Base-by-base conservation (phyloP, 495 filamentous ascomycete species). In the Chaetomium tenue region DNA sequence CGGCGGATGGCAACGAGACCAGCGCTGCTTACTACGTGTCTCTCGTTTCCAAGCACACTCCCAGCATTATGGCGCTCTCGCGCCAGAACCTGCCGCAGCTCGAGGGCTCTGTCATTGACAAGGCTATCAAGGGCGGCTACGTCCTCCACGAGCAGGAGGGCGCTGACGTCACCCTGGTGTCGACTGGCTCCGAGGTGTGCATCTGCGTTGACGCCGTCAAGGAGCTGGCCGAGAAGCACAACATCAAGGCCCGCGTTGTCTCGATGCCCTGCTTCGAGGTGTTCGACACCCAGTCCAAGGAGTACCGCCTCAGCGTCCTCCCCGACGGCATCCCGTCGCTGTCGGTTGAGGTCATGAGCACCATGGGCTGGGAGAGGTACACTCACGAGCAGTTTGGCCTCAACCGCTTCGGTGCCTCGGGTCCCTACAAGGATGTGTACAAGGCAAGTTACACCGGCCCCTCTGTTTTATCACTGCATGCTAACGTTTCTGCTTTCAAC, bases 71-170 rank as follows among this genome's bases (percentile, higher is more conserved):
- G 70, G 94, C 94, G 54, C 84, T 99, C 66, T 97, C 95, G 64
- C 91, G 94, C 72, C 95, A 98, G 84, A 97, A 99, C 84, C 89
- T 99, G 65, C 94, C 94, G 63, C 95, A 99, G 75, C 89, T 99
- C 61, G 92, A 98, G 86, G 87, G 87, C 78, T 96, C 92, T 22
- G 90, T 87, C 67, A 86, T 99, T 67, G 90, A 92, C 77, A 82
- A 84, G 74, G 93, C 86, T 57, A 86, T 89, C 82, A 96, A 96
- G 87, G 94, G 94, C 82, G 94, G 90, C 53, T 99, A 99, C 81
- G 90, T 92, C 68, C 84, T 85, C 53, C 84, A 94, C 66, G 94
- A 98, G 72, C 85, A 87, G 67, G 83, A 92, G 80, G 85, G 88
- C 61, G 94, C 94, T 60, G 82, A 88, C 61, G 82, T 99, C 79